phyloP scores from a whole-genome alignment of 805 yeast species.

The Monosporozyma siamensis region DNA sequence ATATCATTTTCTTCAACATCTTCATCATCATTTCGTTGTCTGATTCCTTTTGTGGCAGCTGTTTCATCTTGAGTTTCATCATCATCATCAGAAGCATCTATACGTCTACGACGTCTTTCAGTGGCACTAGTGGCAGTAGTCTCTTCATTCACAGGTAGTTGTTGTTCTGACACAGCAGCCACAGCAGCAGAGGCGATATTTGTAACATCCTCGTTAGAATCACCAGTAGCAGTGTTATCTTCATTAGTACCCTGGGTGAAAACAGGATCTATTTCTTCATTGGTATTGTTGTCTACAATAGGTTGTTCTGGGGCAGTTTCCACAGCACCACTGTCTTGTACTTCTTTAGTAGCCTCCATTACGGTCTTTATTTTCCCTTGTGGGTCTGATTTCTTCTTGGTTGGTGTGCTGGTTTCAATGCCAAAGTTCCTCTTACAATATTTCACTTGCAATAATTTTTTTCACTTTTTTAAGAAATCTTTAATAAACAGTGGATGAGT shows the following conservation, averaged over 20 bases:
- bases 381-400: too few species aligned
- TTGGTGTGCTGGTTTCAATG: too few species aligned
- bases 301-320: neutral
- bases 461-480: too few species aligned
- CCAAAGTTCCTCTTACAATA: too few species aligned
- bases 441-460: too few species aligned
- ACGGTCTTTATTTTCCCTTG: too few species aligned
- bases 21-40: neutral
- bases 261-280: constrained; percentile 1
- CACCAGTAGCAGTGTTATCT: neutral
- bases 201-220: neutral
- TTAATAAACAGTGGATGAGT: too few species aligned
- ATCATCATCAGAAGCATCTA: constrained; percentile 17
- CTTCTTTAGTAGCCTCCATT: neutral
- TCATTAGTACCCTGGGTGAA: neutral
- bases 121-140: neutral
- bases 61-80: constrained; percentile 8
- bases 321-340: neutral
- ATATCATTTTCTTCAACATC: constrained; percentile 9
- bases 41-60: constrained; percentile 2
- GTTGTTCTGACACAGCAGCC: neutral
- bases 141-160: constrained; percentile 1
- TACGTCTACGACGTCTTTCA: constrained; percentile 24
- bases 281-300: neutral
- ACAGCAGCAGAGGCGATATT: neutral